Evolutionary conservation across 345 rosid genomes (phyloP).

Genomic region (Abelmoschus esculentus): DNA sequence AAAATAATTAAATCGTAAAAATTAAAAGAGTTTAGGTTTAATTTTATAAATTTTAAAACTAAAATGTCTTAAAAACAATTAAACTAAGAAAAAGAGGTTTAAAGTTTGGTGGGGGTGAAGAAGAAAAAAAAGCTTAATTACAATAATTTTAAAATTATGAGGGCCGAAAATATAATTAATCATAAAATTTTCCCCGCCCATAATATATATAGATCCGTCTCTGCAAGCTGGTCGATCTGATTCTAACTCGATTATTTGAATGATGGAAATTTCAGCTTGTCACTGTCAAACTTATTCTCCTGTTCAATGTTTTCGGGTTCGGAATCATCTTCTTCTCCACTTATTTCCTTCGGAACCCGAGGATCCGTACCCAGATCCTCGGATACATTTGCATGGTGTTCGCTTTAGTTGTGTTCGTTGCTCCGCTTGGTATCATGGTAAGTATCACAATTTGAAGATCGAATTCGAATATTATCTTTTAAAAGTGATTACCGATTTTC

Average conservation of each 20-base stretch:
- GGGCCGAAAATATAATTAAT: too few relatives aligned
- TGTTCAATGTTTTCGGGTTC: slow-evolving; percentile 52
- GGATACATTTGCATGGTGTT: slow-evolving; percentile 81
- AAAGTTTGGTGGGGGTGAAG: too few relatives aligned
- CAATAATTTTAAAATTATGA: too few relatives aligned
- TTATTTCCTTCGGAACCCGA: slow-evolving; percentile 32
- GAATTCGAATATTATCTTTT: not conserved
- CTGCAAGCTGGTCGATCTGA: not conserved
- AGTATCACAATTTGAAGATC: not conserved
- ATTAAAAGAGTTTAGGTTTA: too few relatives aligned
- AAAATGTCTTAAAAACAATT: too few relatives aligned
- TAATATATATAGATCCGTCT: too few relatives aligned
- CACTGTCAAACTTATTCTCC: slow-evolving; percentile 39
- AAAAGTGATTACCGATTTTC: not conserved
- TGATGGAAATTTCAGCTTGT: slow-evolving; percentile 28
- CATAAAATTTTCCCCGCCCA: too few relatives aligned
- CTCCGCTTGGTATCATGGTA: slow-evolving; percentile 84
- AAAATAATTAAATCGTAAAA: too few relatives aligned
- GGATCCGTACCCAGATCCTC: slow-evolving; percentile 33
- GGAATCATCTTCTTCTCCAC: slow-evolving; percentile 41
- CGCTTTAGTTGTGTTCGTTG: slow-evolving; percentile 58
- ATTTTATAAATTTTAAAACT: too few relatives aligned
- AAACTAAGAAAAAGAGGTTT: too few relatives aligned
- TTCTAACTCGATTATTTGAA: not conserved
- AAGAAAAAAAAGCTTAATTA: too few relatives aligned